Conservation (phyloP, 2,329 filamentous ascomycete genomes). For the Cryphonectria parasitica region DNA sequence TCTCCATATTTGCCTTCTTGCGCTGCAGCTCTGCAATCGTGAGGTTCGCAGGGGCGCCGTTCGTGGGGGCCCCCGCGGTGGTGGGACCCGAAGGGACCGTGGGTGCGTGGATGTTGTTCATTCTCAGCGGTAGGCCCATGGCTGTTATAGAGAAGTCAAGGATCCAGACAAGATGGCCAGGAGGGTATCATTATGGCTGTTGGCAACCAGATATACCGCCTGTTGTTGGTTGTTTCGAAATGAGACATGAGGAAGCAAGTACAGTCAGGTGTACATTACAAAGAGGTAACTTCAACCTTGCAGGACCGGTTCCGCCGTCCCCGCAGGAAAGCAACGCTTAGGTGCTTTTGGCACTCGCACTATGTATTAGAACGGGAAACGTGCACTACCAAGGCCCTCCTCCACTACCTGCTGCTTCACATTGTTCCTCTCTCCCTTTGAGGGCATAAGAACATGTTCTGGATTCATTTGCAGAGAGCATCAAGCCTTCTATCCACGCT, state of each 20-base stretch:
- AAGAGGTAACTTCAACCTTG: neutral
- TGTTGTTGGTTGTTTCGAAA: conserved; percentile 16
- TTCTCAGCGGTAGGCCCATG: conserved; percentile 46
- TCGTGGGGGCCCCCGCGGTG: conserved; percentile 56
- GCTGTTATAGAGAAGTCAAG: conserved; percentile 9
- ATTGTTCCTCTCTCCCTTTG: conserved; percentile 11
- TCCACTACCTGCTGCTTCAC: neutral
- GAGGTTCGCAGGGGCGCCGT: conserved; percentile 65
- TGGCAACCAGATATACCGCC: conserved; percentile 26
- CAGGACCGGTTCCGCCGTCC: conserved; percentile 9
- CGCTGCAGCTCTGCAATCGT: conserved; percentile 79
- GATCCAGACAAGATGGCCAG: neutral
- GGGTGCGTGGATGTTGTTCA: conserved; percentile 62
- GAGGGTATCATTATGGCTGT: conserved; percentile 2
- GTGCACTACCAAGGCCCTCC: neutral
- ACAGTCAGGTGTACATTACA: neutral
- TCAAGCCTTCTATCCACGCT: neutral
- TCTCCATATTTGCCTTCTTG: conserved; percentile 84
- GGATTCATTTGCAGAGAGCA: neutral
- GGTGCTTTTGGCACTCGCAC: neutral
- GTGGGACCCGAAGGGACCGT: conserved; percentile 76
- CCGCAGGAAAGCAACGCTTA: neutral
- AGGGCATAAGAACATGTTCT: neutral
- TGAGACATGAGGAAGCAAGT: neutral
- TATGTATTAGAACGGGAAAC: neutral